A percentile compares a stretch with the other conserved stretches of the same genome.
These are phyloP conservation scores for Barnettozyma wickerhamii DNA, from an alignment of 805 yeast species.

Conservation along the genomic window DNA sequence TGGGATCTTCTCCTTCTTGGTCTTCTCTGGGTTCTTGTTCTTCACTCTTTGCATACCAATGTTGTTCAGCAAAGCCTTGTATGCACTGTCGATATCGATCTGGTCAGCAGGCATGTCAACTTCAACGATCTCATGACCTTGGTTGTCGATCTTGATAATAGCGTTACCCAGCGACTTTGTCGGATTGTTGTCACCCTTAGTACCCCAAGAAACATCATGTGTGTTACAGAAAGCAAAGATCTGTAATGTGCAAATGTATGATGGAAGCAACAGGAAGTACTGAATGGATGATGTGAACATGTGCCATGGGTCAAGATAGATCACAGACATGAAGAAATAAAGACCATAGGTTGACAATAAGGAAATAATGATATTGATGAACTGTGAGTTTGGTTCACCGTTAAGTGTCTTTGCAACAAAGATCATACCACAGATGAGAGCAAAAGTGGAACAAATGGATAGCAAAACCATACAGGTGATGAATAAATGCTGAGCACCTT, in stretches of 20 bases:
- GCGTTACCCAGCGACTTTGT: constrained; percentile 70
- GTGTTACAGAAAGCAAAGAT: constrained; percentile 97
- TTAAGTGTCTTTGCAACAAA: constrained; percentile 59
- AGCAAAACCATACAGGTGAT: constrained; percentile 66
- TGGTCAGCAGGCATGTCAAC: constrained; percentile 69
- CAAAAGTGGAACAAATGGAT: constrained; percentile 76
- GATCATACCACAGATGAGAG: constrained; percentile 76
- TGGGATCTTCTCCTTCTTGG: constrained; percentile 34
- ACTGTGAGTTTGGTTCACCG: constrained; percentile 39
- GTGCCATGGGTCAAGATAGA: constrained; percentile 97
- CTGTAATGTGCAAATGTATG: constrained; percentile 88
- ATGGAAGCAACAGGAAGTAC: constrained; percentile 85
- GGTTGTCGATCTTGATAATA: constrained; percentile 63
- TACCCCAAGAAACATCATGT: constrained; percentile 99
- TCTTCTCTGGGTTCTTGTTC: constrained; percentile 43
- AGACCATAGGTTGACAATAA: constrained; percentile 88
- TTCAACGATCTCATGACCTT: constrained; percentile 75
- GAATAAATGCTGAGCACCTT: constrained; percentile 83
- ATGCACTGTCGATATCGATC: constrained; percentile 75
- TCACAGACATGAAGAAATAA: constrained; percentile 72
- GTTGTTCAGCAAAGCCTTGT: constrained; percentile 68
- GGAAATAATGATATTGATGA: constrained; percentile 78
- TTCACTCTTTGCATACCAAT: constrained; percentile 66
- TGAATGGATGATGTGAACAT: constrained; percentile 81
- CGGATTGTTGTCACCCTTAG: constrained; percentile 86